Conservation (phyloP, 345 rosid genomes). For the Lepidium sativum region DNA sequence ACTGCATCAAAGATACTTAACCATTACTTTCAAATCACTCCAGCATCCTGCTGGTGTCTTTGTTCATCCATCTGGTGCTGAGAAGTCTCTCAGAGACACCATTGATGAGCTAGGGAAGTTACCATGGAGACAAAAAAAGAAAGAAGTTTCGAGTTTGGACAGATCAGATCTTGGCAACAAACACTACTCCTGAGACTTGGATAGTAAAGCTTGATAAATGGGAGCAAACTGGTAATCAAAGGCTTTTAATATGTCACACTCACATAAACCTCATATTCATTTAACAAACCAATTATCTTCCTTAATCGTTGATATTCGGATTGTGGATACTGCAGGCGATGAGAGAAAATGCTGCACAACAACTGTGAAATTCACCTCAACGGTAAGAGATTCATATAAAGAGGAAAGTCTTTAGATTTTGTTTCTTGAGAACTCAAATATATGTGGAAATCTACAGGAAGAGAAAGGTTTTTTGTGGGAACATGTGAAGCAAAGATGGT, state of each 20-base stretch:
- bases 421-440: conserved; percentile 6
- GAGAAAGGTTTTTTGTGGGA: conserved; percentile 34
- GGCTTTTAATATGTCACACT: not conserved
- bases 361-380: conserved; percentile 36
- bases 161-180: conserved; percentile 49
- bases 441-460: conserved; percentile 26
- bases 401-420: not conserved
- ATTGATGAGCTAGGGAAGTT: conserved; percentile 41
- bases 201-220: conserved; percentile 64
- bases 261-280: not conserved
- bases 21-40: not conserved
- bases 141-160: conserved; percentile 69
- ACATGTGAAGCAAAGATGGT: conserved; percentile 68
- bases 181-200: conserved; percentile 53
- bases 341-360: conserved; percentile 50
- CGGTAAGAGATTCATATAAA: conserved; percentile 35
- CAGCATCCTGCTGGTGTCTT: conserved; percentile 53
- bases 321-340: conserved; percentile 36
- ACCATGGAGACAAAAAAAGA: conserved; percentile 66
- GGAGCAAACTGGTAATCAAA: conserved; percentile 60
- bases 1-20: not conserved
- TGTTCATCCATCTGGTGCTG: conserved; percentile 70
- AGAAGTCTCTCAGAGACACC: conserved; percentile 49
- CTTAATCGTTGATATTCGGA: not conserved
- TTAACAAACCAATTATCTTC: not conserved